These are phyloP conservation scores for Thraustochytrium sp. DNA, from an alignment of 352 stramenopile species.

Conservation along the genomic window DNA sequence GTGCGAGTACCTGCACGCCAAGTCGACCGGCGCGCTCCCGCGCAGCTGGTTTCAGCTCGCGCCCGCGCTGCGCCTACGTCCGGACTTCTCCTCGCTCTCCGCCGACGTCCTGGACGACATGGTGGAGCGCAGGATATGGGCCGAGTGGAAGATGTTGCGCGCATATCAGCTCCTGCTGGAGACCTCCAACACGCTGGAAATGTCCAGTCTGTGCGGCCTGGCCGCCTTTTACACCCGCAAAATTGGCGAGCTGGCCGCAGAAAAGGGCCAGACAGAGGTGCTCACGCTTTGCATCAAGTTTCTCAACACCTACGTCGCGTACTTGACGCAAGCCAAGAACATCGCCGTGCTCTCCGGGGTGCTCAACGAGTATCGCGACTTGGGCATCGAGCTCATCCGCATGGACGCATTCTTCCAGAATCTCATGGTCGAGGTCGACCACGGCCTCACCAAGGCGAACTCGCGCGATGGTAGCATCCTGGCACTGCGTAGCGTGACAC, in stretches of 20 bases:
- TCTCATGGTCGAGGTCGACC: neutral
- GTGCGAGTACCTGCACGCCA: slow-evolving; percentile 4
- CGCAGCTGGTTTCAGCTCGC: neutral
- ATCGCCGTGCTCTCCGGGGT: slow-evolving; percentile 7
- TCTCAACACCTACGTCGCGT: slow-evolving; percentile 16
- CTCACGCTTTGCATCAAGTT: slow-evolving; percentile 29
- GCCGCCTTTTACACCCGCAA: slow-evolving; percentile 38
- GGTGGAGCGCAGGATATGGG: neutral
- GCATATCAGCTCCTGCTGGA: slow-evolving; percentile 25
- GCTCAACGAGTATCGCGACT: slow-evolving; percentile 31
- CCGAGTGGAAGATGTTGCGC: slow-evolving; percentile 33
- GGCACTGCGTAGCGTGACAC: neutral
- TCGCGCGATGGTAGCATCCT: neutral
- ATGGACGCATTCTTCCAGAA: neutral
- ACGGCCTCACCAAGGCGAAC: neutral
- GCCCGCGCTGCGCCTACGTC: neutral
- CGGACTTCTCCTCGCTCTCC: slow-evolving; percentile 35
- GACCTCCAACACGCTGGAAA: slow-evolving; percentile 4
- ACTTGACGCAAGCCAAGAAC: slow-evolving; percentile 15
- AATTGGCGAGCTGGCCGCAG: neutral
- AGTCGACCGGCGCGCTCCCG: neutral
- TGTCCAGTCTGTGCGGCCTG: neutral
- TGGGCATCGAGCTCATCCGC: neutral
- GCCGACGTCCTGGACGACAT: neutral
- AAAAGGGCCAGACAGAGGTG: slow-evolving; percentile 8